These are phyloP conservation scores for Leccinum pallidistipes DNA, from an alignment of 1,284 basidiomycete genomes.

Conservation along the genomic window DNA sequence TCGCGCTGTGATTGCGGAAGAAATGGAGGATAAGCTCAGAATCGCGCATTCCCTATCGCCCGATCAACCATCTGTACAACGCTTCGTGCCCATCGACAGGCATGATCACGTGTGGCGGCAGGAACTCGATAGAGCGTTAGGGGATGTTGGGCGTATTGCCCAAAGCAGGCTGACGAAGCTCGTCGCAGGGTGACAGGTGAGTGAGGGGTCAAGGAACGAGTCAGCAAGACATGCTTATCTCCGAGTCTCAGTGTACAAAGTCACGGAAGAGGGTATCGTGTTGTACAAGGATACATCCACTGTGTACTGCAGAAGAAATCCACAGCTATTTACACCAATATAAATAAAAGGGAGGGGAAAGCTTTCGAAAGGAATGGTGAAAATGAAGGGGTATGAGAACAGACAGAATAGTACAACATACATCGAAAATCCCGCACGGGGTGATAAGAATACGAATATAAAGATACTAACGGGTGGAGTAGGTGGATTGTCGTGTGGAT, in stretches of 20 bases:
- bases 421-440: constrained; percentile 13
- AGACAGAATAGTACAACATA: constrained; percentile 28
- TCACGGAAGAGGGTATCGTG: constrained; percentile 8
- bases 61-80: constrained; percentile 40
- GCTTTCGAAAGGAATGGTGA: background rate
- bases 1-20: constrained; percentile 68
- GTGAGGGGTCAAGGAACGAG: background rate
- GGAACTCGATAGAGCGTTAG: constrained; percentile 73
- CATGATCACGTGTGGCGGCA: constrained; percentile 51
- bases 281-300: constrained; percentile 17
- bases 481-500: constrained; percentile 13
- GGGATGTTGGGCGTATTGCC: constrained; percentile 75
- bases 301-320: constrained; percentile 3
- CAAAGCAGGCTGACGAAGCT: constrained; percentile 55
- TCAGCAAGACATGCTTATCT: background rate
- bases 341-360: constrained; percentile 5
- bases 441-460: constrained; percentile 35
- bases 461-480: constrained; percentile 15
- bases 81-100: constrained; percentile 42
- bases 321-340: constrained; percentile 15
- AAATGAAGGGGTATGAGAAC: constrained; percentile 1
- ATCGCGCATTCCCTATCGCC: constrained; percentile 48
- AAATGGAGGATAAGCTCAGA: constrained; percentile 73
- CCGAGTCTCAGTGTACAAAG: background rate
- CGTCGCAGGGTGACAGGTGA: constrained; percentile 10